A percentile compares a stretch with the other conserved stretches of the same genome.
Conservation (phyloP, 192 early-diverging fungal genomes). For the Coemansia javaensis region DNA sequence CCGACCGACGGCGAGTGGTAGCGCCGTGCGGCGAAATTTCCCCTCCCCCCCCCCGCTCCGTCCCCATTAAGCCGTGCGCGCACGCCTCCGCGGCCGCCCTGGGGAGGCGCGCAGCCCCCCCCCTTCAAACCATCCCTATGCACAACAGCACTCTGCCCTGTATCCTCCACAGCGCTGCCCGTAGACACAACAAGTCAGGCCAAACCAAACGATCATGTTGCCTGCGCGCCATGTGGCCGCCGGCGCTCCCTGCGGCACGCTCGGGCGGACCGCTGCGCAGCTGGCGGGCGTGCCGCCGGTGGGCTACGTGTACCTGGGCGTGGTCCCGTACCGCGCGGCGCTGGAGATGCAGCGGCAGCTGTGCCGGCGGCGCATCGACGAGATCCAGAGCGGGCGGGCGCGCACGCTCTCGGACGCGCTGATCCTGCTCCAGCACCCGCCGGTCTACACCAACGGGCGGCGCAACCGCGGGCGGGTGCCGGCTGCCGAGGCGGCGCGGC, state of each 20-base stretch:
- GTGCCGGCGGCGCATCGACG: slow-evolving; percentile 52
- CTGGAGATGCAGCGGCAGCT: slow-evolving; percentile 60
- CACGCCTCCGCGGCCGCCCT: no score
- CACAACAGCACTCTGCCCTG: no score
- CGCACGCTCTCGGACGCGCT: slow-evolving; percentile 48
- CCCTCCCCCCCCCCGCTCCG: no score
- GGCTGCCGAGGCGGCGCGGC: slow-evolving; percentile 48
- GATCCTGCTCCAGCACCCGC: slow-evolving; percentile 77
- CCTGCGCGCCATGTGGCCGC: not conserved
- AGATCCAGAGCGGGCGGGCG: slow-evolving; percentile 4
- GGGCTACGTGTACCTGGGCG: slow-evolving; percentile 47
- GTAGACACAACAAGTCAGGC: no score
- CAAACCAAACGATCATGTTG: not conserved
- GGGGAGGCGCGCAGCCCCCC: no score
- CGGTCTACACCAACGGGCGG: slow-evolving; percentile 89
- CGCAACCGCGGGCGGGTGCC: slow-evolving; percentile 61
- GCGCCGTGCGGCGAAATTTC: no score
- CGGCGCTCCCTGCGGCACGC: slow-evolving; percentile 12
- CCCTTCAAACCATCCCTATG: no score
- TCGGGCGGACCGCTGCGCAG: slow-evolving; percentile 23
- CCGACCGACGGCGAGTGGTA: slow-evolving; percentile 40
- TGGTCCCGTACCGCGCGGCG: slow-evolving; percentile 55
- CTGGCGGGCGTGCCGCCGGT: slow-evolving; percentile 27
- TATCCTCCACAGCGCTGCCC: no score
- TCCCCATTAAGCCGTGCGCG: no score